A percentile compares a stretch with the other conserved stretches of the same genome.
phyloP scores from a whole-genome alignment of 257 asterid genomes.

The Fraxinus anomala region DNA sequence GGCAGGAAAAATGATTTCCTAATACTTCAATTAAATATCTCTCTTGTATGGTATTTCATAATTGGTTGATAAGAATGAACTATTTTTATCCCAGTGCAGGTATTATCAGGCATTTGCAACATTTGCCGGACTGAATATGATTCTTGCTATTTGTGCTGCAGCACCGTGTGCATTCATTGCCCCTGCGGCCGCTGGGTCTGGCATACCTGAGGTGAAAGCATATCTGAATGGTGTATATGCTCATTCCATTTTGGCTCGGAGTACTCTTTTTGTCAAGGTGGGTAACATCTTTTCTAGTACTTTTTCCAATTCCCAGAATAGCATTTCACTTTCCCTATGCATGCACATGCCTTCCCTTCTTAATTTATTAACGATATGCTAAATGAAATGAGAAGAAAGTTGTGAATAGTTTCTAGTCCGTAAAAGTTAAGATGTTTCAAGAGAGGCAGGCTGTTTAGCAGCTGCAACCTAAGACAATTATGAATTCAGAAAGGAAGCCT shows the following conservation, averaged over 20 bases:
- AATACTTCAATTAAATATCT: conserved; percentile 1
- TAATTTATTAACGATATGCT: not conserved
- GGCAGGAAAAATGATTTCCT: not conserved
- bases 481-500: not conserved
- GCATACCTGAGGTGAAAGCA: conserved; percentile 99
- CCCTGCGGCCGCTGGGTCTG: conserved; percentile 98
- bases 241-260: conserved; percentile 93
- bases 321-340: not conserved
- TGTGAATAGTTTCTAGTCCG: not conserved
- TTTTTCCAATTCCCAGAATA: not conserved
- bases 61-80: conserved; percentile 20
- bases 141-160: conserved; percentile 72
- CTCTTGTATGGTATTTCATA: conserved; percentile 3
- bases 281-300: conserved; percentile 5
- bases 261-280: conserved; percentile 93
- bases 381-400: not conserved
- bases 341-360: not conserved
- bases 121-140: conserved; percentile 62
- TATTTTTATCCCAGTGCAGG: conserved; percentile 51
- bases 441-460: not conserved
- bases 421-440: not conserved
- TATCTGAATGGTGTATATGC: conserved; percentile 93
- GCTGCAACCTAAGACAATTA: not conserved
- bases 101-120: conserved; percentile 54
- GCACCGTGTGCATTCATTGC: conserved; percentile 79